phyloP scores from a whole-genome alignment of 345 rosid genomes.

The Populus deltoides region DNA sequence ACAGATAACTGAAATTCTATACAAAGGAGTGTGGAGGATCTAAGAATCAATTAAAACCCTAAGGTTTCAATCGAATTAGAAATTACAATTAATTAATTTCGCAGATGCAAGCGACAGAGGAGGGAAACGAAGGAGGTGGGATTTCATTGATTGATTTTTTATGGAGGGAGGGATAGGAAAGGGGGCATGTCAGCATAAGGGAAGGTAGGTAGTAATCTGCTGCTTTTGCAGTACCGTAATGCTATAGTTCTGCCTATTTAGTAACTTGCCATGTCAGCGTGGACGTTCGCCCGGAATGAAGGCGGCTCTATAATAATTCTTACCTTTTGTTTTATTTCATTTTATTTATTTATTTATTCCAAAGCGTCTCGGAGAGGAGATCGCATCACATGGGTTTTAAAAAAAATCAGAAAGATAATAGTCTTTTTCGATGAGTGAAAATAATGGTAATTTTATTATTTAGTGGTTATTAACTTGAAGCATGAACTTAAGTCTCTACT shows the following conservation, averaged over 20 bases:
- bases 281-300: not conserved
- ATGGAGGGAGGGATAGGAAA: not conserved
- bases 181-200: not conserved
- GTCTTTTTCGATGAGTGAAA: not conserved
- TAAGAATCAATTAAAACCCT: not conserved
- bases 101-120: not conserved
- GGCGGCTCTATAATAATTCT: not conserved
- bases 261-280: not conserved
- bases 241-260: not conserved
- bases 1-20: conserved; percentile 6
- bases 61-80: conserved; percentile 1
- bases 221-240: not conserved
- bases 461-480: no score
- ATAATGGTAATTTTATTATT: no score
- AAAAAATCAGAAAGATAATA: not conserved
- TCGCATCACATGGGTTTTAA: not conserved
- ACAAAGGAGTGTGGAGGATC: not conserved
- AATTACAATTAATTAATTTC: not conserved
- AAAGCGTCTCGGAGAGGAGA: not conserved
- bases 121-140: not conserved
- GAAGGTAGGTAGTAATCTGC: not conserved
- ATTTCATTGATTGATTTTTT: not conserved
- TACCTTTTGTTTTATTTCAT: not conserved
- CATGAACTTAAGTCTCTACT: no score
- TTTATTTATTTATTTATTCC: no score